These are phyloP conservation scores for Diaporthe citri DNA, from an alignment of 2,329 filamentous ascomycete species.

Conservation along the genomic window DNA sequence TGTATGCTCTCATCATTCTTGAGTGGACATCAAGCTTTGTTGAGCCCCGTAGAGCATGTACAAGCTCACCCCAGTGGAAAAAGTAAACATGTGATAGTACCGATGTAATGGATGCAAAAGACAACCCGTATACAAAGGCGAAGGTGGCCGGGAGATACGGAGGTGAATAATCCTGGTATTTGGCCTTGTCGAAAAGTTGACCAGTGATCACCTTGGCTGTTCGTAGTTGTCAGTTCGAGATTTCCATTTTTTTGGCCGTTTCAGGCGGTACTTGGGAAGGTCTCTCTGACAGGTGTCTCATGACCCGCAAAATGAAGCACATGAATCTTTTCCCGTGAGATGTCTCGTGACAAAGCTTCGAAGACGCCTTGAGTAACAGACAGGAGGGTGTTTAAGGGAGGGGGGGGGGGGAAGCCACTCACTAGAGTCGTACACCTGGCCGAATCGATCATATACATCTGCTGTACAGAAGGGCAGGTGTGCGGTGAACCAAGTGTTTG, in stretches of 20 bases:
- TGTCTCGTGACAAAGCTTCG: background rate
- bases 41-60: conserved; percentile 46
- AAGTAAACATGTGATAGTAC: conserved; percentile 64
- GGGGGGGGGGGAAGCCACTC: background rate
- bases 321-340: background rate
- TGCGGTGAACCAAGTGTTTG: conserved; percentile 63
- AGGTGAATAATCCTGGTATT: conserved; percentile 66
- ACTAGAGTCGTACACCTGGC: conserved; percentile 59
- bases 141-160: conserved; percentile 61
- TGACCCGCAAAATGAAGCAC: background rate
- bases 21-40: conserved; percentile 55
- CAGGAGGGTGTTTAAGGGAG: background rate
- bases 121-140: conserved; percentile 53
- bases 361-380: background rate
- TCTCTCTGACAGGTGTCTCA: background rate
- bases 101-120: conserved; percentile 48
- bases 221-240: background rate
- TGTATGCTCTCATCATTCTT: conserved; percentile 56
- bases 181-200: conserved; percentile 58
- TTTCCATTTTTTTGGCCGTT: no score
- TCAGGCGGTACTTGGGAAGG: no score
- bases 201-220: conserved; percentile 58
- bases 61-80: conserved; percentile 71
- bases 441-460: conserved; percentile 67
- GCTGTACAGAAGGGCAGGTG: conserved; percentile 66